Conservation (phyloP, 768 basidiomycete genomes). For the Tricholoma terreum region DNA sequence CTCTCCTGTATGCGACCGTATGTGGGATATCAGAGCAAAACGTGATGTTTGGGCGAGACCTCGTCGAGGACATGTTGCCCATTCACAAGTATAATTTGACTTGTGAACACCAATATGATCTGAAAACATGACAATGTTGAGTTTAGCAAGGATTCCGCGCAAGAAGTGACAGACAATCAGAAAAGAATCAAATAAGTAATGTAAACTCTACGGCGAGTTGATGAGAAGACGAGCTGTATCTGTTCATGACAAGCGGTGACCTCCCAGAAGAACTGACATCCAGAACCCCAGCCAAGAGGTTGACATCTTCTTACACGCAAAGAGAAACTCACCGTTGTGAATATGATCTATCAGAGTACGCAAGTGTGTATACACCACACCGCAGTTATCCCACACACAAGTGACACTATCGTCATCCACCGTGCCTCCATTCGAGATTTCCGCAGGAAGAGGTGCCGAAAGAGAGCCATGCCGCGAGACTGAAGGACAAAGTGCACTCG, state of each 20-base stretch:
- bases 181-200: too few relatives aligned
- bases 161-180: neutral
- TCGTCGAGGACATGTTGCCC: conserved; percentile 76
- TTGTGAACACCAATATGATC: conserved; percentile 83
- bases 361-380: conserved; percentile 66
- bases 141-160: too few relatives aligned
- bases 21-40: conserved; percentile 87
- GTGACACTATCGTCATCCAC: conserved; percentile 56
- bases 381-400: conserved; percentile 86
- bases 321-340: conserved; percentile 58
- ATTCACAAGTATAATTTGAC: conserved; percentile 86
- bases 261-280: neutral
- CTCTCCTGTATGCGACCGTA: conserved; percentile 91
- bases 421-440: conserved; percentile 6
- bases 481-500: conserved; percentile 19
- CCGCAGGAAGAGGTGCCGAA: conserved; percentile 11
- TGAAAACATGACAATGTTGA: conserved; percentile 22
- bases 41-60: conserved; percentile 85
- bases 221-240: too few relatives aligned
- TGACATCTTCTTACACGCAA: neutral
- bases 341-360: conserved; percentile 80
- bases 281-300: neutral
- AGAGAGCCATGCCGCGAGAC: conserved; percentile 42
- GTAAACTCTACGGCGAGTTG: too few relatives aligned
- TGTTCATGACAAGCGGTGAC: neutral